Evolutionary conservation across 768 basidiomycete species (phyloP).

Genomic region (Dioszegia hungarica): DNA sequence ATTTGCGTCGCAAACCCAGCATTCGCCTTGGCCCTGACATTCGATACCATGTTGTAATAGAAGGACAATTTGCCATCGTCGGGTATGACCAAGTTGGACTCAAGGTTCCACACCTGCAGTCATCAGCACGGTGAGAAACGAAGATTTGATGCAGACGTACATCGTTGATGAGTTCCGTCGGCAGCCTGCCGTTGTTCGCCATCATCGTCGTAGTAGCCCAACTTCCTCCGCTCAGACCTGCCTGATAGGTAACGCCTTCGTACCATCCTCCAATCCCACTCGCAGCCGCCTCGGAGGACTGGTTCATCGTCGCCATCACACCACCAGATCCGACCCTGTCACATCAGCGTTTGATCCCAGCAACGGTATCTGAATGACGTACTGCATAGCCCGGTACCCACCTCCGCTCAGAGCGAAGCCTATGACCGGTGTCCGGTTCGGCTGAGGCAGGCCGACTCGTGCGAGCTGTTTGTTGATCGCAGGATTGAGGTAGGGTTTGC

Average conservation of each 20-base stretch:
- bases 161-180: constrained; percentile 38
- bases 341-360: neutral
- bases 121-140: neutral
- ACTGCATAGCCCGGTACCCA: constrained; percentile 65
- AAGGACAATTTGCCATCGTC: constrained; percentile 38
- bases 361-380: constrained; percentile 55
- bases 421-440: constrained; percentile 35
- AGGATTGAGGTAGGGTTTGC: constrained; percentile 17
- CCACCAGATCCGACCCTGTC: constrained; percentile 25
- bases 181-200: constrained; percentile 37
- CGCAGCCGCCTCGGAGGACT: constrained; percentile 56
- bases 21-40: constrained; percentile 39
- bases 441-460: constrained; percentile 22
- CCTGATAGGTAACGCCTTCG: constrained; percentile 66
- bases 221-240: constrained; percentile 54
- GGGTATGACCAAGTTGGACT: constrained; percentile 46
- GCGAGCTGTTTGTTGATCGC: constrained; percentile 27
- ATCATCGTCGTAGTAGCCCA: constrained; percentile 54
- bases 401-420: constrained; percentile 65
- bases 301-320: constrained; percentile 54
- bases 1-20: constrained; percentile 44
- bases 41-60: constrained; percentile 42
- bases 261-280: constrained; percentile 63
- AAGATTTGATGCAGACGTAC: constrained; percentile 17
- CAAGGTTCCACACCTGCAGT: constrained; percentile 43